Percentiles rank a stretch among this genome's conserved stretches.
These are phyloP conservation scores for Panaeolus cyanescens DNA, from an alignment of 768 basidiomycete species.

Conservation along the genomic window DNA sequence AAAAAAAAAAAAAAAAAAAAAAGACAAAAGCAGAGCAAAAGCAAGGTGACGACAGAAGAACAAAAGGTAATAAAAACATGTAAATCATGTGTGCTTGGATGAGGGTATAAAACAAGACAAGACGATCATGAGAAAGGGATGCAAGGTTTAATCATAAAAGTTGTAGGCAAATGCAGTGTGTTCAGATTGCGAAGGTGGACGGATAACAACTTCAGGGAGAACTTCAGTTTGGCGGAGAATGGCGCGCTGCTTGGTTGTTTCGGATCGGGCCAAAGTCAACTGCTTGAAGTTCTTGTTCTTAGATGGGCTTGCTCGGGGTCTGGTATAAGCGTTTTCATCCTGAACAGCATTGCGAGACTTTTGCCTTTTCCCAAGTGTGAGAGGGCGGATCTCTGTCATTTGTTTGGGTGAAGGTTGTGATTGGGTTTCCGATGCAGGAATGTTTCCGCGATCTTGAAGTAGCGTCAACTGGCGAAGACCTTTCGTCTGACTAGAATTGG, in stretches of 20 bases:
- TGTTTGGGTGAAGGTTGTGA: conserved; percentile 17
- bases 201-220: conserved; percentile 61
- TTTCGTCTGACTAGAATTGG: conserved; percentile 39
- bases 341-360: conserved; percentile 33
- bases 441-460: conserved; percentile 58
- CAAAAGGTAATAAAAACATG: conserved; percentile 2
- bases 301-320: conserved; percentile 12
- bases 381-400: conserved; percentile 48
- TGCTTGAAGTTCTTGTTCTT: conserved; percentile 54
- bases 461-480: conserved; percentile 65
- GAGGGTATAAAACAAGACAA: conserved; percentile 1
- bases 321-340: conserved; percentile 38
- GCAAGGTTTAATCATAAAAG: conserved; percentile 40
- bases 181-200: conserved; percentile 57
- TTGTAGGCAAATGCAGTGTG: conserved; percentile 44
- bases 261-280: conserved; percentile 59
- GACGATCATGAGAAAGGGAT: conserved; percentile 5
- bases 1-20: conserved; percentile 5
- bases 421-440: conserved; percentile 36
- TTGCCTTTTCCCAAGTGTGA: conserved; percentile 59
- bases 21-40: conserved; percentile 12
- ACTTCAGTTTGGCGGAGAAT: conserved; percentile 55
- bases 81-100: not conserved
- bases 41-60: conserved; percentile 7
- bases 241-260: conserved; percentile 64